A percentile compares a stretch with the other conserved stretches of the same genome.
These are phyloP conservation scores for Blastocladiella emersonii DNA, from an alignment of 371 early-diverging fungal genomes.

Conservation along the genomic window DNA sequence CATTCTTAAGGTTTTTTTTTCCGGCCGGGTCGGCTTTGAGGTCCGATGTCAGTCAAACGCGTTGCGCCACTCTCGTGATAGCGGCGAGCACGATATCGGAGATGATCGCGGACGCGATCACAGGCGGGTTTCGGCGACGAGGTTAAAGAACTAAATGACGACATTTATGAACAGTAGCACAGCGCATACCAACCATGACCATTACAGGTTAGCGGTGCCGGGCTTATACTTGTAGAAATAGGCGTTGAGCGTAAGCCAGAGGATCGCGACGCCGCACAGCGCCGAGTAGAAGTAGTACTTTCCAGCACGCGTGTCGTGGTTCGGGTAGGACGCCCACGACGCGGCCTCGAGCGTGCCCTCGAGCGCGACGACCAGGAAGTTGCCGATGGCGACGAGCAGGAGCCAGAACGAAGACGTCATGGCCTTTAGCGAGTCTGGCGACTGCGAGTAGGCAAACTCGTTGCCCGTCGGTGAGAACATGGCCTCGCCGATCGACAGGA, in stretches of 20 bases:
- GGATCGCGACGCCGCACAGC: not conserved
- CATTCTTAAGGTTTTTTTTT: too few species aligned
- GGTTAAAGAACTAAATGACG: too few species aligned
- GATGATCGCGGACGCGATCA: too few species aligned
- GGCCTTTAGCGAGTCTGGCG: slow-evolving; percentile 31
- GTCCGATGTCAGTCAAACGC: too few species aligned
- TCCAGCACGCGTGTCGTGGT: not conserved
- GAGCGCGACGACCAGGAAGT: slow-evolving; percentile 18
- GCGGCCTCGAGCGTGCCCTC: not conserved
- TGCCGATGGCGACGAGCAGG: slow-evolving; percentile 24
- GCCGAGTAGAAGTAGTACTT: not conserved
- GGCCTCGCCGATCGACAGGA: slow-evolving; percentile 48
- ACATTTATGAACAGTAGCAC: too few species aligned
- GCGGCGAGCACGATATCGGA: too few species aligned
- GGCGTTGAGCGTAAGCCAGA: not conserved
- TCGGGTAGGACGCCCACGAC: not conserved
- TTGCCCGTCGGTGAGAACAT: slow-evolving; percentile 47
- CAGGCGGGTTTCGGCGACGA: too few species aligned
- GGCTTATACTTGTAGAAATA: not conserved
- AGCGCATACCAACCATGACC: too few species aligned
- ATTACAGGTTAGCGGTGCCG: too few species aligned
- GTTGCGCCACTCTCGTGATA: too few species aligned
- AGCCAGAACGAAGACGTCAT: slow-evolving; percentile 34
- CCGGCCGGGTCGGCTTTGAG: too few species aligned
- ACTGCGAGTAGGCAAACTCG: slow-evolving; percentile 44